These are phyloP conservation scores for Eucalyptus albens DNA, from an alignment of 345 rosid species.

Conservation along the genomic window DNA sequence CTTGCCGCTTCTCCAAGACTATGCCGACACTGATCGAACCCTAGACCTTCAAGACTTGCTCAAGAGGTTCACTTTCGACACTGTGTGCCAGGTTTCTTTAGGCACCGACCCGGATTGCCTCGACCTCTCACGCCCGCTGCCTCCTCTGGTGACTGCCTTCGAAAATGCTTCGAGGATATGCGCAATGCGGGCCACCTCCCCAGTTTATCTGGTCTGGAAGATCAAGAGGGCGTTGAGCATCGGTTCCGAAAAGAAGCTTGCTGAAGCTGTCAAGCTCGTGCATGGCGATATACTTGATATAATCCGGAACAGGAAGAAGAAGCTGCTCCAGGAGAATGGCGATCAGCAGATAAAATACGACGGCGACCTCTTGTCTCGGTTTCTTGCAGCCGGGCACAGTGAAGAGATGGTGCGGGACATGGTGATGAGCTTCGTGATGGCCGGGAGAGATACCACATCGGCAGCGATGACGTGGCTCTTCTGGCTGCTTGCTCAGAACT, in stretches of 20 bases:
- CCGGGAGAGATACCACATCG: conserved; percentile 62
- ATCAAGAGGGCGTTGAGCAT: conserved; percentile 32
- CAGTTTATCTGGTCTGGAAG: conserved; percentile 48
- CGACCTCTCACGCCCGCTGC: conserved; percentile 9
- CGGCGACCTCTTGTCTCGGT: conserved; percentile 30
- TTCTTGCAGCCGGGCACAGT: conserved; percentile 21
- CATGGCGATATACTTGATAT: conserved; percentile 13
- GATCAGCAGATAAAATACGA: background rate
- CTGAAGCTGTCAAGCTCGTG: conserved; percentile 21
- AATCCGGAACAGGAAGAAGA: conserved; percentile 8
- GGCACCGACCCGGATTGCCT: conserved; percentile 38
- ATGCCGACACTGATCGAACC: background rate
- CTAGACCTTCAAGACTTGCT: conserved; percentile 51
- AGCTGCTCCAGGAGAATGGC: conserved; percentile 1
- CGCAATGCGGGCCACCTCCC: conserved; percentile 41
- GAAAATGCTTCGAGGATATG: conserved; percentile 43
- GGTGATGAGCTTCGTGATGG: conserved; percentile 46
- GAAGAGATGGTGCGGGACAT: conserved; percentile 41
- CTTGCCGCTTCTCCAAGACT: conserved; percentile 30
- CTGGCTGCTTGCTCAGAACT: conserved; percentile 37
- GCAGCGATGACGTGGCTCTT: conserved; percentile 58
- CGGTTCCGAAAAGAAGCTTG: conserved; percentile 51
- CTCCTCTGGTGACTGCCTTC: conserved; percentile 28
- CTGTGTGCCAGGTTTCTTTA: conserved; percentile 30
- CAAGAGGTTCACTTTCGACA: conserved; percentile 35